phyloP scores from a whole-genome alignment of 2,329 filamentous ascomycete genomes.

The Onygenales sp. region DNA sequence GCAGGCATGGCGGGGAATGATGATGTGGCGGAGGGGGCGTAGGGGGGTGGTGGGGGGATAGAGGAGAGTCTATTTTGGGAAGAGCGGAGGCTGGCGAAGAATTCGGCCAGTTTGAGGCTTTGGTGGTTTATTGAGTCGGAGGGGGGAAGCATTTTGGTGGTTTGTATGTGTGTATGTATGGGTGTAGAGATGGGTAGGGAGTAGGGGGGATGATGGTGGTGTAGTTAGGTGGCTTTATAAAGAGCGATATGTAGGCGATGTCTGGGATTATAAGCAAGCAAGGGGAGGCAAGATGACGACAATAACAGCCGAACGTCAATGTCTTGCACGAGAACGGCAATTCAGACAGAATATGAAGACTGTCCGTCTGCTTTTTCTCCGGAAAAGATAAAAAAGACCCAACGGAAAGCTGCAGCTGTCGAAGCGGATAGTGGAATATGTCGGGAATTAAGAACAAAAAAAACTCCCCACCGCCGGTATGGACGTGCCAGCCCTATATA shows the following conservation, averaged over 20 bases:
- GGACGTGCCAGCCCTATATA: background rate
- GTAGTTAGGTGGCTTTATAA: background rate
- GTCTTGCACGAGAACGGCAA: background rate
- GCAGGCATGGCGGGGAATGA: background rate
- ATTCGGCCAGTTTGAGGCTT: conserved; percentile 19
- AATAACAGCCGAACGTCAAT: background rate
- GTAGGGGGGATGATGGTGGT: background rate
- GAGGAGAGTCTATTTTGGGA: conserved; percentile 4
- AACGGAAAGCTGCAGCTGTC: no score
- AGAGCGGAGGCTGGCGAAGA: conserved; percentile 10
- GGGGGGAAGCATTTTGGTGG: conserved; percentile 18
- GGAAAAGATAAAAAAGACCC: no score
- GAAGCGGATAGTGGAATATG: no score
- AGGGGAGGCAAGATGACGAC: background rate
- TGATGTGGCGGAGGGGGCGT: conserved; percentile 8
- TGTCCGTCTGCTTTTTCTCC: no score
- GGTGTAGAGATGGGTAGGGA: background rate
- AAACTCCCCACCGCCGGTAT: background rate
- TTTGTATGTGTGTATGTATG: background rate
- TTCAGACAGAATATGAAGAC: background rate
- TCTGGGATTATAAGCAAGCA: background rate
- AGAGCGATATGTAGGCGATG: background rate
- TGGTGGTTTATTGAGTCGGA: conserved; percentile 21
- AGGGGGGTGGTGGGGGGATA: conserved; percentile 17
- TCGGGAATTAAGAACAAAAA: no score